These are phyloP conservation scores for Eleusine indica DNA, from an alignment of 176 grass and related monocot genomes.

Conservation along the genomic window DNA sequence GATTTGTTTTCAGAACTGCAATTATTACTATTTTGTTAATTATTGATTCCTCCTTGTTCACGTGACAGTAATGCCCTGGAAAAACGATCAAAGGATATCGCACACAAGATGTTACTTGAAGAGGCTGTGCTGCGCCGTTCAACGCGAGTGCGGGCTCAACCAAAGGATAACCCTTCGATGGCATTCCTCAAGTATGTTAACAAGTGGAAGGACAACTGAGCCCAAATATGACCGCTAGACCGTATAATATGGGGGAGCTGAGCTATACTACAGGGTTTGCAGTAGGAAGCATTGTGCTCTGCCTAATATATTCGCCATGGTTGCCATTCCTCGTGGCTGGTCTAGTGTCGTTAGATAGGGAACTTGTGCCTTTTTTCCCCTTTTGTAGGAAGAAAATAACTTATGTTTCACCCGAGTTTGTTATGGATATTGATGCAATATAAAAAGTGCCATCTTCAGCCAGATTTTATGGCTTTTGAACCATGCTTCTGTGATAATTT, in stretches of 20 bases:
- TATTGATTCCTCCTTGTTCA: slow-evolving; percentile 11
- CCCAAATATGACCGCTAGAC: not conserved
- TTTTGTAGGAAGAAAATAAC: not conserved
- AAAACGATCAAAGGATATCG: slow-evolving; percentile 68
- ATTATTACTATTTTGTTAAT: slow-evolving; percentile 2
- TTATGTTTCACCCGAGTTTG: not conserved
- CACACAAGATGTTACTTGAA: slow-evolving; percentile 63
- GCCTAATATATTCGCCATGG: not conserved
- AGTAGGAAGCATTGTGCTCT: not conserved
- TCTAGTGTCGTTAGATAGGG: not conserved
- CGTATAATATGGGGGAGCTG: not conserved
- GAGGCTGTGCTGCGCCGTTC: slow-evolving; percentile 78
- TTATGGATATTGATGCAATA: slow-evolving; percentile 1
- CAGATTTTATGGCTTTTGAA: not conserved
- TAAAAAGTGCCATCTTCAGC: not conserved
- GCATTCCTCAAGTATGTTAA: slow-evolving; percentile 86
- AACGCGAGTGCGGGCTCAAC: slow-evolving; percentile 77
- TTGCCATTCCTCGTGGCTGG: slow-evolving; percentile 4
- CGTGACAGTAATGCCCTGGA: slow-evolving; percentile 63
- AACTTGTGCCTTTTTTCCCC: not conserved
- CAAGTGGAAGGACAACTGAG: slow-evolving; percentile 77
- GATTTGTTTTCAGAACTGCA: not conserved
- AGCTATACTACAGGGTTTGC: not conserved
- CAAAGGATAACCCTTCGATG: slow-evolving; percentile 68
- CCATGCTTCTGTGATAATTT: not conserved